Percentiles rank a stretch among this genome's conserved stretches.
Evolutionary conservation across 192 early-diverging fungal species (phyloP).

Genomic region (Entrophospora sp.): DNA sequence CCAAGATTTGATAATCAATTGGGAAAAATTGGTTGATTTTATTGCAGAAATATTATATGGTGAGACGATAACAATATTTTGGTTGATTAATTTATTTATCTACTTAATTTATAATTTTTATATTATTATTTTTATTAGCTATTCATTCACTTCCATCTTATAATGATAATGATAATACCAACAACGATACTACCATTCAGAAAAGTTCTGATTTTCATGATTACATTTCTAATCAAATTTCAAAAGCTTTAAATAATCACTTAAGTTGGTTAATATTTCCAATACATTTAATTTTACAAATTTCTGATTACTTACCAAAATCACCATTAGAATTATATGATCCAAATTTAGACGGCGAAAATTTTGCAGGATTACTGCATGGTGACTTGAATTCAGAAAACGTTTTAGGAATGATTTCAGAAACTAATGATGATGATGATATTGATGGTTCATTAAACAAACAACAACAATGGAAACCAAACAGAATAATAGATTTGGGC

Average conservation of each 20-base stretch:
- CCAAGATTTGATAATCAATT: not conserved
- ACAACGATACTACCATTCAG: not conserved
- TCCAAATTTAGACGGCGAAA: conserved; percentile 6
- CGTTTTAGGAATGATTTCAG: conserved; percentile 19
- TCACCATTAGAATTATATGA: conserved; percentile 17
- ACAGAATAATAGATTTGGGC: not conserved
- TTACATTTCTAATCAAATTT: not conserved
- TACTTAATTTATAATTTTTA: not conserved
- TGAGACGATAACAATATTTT: too few relatives aligned
- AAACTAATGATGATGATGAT: not conserved
- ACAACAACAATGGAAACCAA: not conserved
- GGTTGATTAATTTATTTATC: too few relatives aligned
- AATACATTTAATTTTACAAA: conserved; percentile 22
- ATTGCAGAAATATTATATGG: not conserved
- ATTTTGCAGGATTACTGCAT: conserved; percentile 24
- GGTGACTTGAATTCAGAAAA: conserved; percentile 32
- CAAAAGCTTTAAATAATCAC: conserved; percentile 5
- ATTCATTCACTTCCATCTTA: not conserved
- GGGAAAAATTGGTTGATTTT: not conserved
- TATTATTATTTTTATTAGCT: not conserved
- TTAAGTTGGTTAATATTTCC: conserved; percentile 27
- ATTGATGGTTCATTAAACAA: not conserved
- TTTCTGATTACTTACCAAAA: conserved; percentile 25
- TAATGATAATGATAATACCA: too few relatives aligned
- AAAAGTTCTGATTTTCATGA: not conserved